Percentiles rank a stretch among this genome's conserved stretches.
Evolutionary conservation across 352 stramenopile genomes (phyloP).

Genomic region (Globisporangium spiculum): DNA sequence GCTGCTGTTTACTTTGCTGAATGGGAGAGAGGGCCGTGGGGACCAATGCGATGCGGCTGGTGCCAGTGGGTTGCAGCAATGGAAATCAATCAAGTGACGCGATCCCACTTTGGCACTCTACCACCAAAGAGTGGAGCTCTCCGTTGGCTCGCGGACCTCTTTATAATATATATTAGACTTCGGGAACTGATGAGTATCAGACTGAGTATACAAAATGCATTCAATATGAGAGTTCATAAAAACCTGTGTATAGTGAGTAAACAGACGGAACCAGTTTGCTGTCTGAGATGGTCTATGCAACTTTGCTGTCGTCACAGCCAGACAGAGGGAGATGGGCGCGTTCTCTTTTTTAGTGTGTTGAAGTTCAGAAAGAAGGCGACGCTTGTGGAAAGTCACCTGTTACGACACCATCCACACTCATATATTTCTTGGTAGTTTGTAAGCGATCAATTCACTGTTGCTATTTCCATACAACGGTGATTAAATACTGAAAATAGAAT

Average conservation of each 20-base stretch:
- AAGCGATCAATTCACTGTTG: neutral
- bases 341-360: neutral
- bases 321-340: neutral
- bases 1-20: neutral
- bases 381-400: neutral
- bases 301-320: neutral
- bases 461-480: neutral
- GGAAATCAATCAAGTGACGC: neutral
- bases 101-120: neutral
- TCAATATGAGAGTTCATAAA: neutral
- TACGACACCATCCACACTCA: neutral
- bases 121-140: neutral
- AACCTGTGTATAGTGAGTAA: neutral
- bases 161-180: neutral
- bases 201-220: neutral
- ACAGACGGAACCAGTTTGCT: neutral
- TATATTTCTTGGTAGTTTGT: neutral
- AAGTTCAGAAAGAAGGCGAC: slow-evolving; percentile 4
- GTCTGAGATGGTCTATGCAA: slow-evolving; percentile 9
- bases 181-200: neutral
- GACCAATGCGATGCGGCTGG: neutral
- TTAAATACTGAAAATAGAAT: neutral
- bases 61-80: slow-evolving; percentile 1
- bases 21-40: neutral
- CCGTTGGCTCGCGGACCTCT: neutral